Evolutionary conservation across 2,329 filamentous ascomycete genomes (phyloP).

Genomic region (Monosporascus sp.): DNA sequence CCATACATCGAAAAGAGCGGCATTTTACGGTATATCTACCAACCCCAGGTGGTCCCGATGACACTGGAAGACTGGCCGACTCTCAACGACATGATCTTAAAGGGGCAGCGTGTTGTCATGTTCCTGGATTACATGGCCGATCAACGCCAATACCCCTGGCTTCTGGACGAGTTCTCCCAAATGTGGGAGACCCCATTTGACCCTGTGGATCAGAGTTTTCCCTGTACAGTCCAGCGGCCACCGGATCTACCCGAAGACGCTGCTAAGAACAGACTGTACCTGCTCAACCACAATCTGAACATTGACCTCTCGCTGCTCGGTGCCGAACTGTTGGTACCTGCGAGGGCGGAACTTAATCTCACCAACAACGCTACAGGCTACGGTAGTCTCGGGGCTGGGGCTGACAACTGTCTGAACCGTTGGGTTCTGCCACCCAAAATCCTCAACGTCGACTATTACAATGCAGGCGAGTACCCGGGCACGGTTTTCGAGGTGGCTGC

Average conservation of each 20-base stretch:
- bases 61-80: slow-evolving; percentile 75
- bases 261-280: slow-evolving; percentile 61
- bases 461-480: slow-evolving; percentile 58
- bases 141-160: slow-evolving; percentile 71
- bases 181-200: slow-evolving; percentile 91
- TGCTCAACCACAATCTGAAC: slow-evolving; percentile 91
- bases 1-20: slow-evolving; percentile 66
- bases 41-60: slow-evolving; percentile 67
- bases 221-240: slow-evolving; percentile 73
- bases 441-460: slow-evolving; percentile 82
- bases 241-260: slow-evolving; percentile 53
- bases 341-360: slow-evolving; percentile 60
- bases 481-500: slow-evolving; percentile 74
- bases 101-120: slow-evolving; percentile 65
- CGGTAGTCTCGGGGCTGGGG: slow-evolving; percentile 61
- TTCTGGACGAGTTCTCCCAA: slow-evolving; percentile 81
- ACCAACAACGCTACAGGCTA: slow-evolving; percentile 64
- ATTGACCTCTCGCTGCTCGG: slow-evolving; percentile 64
- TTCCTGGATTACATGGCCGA: slow-evolving; percentile 85
- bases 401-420: slow-evolving; percentile 51
- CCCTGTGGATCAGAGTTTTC: slow-evolving; percentile 58
- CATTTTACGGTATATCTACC: slow-evolving; percentile 67
- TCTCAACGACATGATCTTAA: slow-evolving; percentile 68
- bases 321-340: slow-evolving; percentile 62
- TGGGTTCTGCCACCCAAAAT: slow-evolving; percentile 72